Evolutionary conservation across 179 eudicot species (phyloP).

Genomic region (Patellifolia procumbens): DNA sequence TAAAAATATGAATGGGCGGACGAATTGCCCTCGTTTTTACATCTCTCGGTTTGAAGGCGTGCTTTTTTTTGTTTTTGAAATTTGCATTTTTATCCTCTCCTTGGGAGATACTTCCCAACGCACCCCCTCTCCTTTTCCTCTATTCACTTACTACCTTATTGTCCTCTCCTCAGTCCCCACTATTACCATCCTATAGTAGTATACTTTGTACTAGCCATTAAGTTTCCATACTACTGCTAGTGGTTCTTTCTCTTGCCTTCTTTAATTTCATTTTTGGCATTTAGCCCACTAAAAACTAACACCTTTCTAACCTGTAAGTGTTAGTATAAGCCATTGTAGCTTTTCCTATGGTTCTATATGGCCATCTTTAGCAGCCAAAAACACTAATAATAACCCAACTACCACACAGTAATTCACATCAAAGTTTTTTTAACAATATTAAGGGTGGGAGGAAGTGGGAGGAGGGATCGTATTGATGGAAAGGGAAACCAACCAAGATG

Average conservation of each 20-base stretch:
- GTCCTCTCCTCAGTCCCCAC: slow-evolving; percentile 29
- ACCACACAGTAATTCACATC: no score
- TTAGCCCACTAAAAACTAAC: slow-evolving; percentile 33
- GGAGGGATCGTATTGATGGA: slow-evolving; percentile 43
- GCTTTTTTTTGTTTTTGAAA: not conserved
- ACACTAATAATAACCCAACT: no score
- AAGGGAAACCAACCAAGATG: slow-evolving; percentile 45
- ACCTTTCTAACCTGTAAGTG: slow-evolving; percentile 34
- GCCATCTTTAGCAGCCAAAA: slow-evolving; percentile 33
- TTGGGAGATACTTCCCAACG: not conserved
- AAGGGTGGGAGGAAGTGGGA: slow-evolving; percentile 22
- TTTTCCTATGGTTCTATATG: slow-evolving; percentile 26
- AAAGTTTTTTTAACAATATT: slow-evolving; percentile 11
- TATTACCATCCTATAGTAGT: slow-evolving; percentile 23
- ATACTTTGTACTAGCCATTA: slow-evolving; percentile 26
- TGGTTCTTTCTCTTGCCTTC: slow-evolving; percentile 34
- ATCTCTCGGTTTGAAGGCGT: no score
- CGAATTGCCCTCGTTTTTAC: no score
- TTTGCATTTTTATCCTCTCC: not conserved
- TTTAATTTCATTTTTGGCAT: slow-evolving; percentile 37
- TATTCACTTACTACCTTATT: slow-evolving; percentile 12
- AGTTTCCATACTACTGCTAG: slow-evolving; percentile 33
- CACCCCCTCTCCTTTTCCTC: not conserved
- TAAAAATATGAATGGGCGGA: no score
- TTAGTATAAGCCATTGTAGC: slow-evolving; percentile 37